Conservation (phyloP, 2,329 filamentous ascomycete genomes). For the Aspergillus sp. region DNA sequence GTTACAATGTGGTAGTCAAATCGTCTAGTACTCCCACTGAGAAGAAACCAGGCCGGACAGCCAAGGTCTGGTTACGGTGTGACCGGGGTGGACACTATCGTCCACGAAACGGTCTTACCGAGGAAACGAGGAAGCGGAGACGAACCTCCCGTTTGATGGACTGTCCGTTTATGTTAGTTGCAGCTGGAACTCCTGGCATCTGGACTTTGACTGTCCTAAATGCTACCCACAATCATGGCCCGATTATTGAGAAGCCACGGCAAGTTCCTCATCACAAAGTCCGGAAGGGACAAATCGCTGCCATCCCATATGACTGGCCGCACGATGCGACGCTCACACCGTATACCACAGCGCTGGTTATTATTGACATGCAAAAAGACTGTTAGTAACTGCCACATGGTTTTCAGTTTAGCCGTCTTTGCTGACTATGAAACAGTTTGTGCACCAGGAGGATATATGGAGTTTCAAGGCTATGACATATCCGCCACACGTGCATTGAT, state of each 20-base stretch:
- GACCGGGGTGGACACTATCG: slow-evolving; percentile 47
- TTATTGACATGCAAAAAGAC: slow-evolving; percentile 52
- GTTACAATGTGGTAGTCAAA: slow-evolving; percentile 48
- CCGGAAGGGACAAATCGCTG: slow-evolving; percentile 45
- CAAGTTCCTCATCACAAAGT: slow-evolving; percentile 43
- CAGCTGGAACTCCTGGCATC: slow-evolving; percentile 44
- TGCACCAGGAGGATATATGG: slow-evolving; percentile 45
- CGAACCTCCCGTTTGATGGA: slow-evolving; percentile 46
- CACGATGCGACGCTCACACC: slow-evolving; percentile 46
- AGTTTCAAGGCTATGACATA: slow-evolving; percentile 47
- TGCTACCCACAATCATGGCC: slow-evolving; percentile 45
- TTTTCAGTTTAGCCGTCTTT: neutral
- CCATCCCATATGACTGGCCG: slow-evolving; percentile 48
- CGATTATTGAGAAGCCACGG: slow-evolving; percentile 42
- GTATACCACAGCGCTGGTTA: slow-evolving; percentile 47
- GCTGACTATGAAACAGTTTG: slow-evolving; percentile 37
- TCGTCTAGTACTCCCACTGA: slow-evolving; percentile 48
- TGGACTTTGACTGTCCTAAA: slow-evolving; percentile 46
- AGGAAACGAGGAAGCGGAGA: slow-evolving; percentile 46
- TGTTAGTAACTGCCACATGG: slow-evolving; percentile 33
- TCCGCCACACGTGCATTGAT: slow-evolving; percentile 40
- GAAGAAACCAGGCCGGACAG: slow-evolving; percentile 46
- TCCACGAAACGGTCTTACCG: slow-evolving; percentile 45
- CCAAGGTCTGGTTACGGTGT: slow-evolving; percentile 47
- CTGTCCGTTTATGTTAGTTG: slow-evolving; percentile 47